Evolutionary conservation across 2,329 filamentous ascomycete species (phyloP).

Genomic region (Sporothrix mexicana): DNA sequence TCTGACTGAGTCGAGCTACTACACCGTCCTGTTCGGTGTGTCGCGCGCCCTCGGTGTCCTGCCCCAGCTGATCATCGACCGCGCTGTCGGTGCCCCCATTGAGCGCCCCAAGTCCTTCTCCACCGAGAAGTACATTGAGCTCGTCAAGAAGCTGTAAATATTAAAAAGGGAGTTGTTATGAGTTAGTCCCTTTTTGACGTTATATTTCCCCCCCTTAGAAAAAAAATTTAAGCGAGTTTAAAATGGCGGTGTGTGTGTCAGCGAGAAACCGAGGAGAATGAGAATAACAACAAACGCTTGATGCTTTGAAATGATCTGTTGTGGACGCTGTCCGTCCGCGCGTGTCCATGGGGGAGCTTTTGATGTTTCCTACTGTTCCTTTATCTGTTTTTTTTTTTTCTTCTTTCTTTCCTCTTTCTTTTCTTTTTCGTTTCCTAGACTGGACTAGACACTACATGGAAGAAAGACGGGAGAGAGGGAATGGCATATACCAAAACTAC

Average conservation of each 20-base stretch:
- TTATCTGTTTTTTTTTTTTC: background rate
- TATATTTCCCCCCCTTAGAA: background rate
- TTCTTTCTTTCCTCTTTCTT: background rate
- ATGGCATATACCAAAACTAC: slow-evolving; percentile 6
- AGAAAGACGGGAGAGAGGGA: background rate
- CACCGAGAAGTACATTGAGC: slow-evolving; percentile 94
- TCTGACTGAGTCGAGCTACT: slow-evolving; percentile 98
- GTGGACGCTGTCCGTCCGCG: background rate
- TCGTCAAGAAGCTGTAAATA: slow-evolving; percentile 85
- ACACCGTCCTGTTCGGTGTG: slow-evolving; percentile 99
- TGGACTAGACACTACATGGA: slow-evolving; percentile 18
- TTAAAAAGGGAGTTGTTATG: too few relatives aligned
- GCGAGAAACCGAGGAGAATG: too few relatives aligned
- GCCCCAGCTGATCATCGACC: slow-evolving; percentile 99
- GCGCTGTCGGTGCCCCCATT: slow-evolving; percentile 93
- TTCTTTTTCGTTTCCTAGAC: background rate
- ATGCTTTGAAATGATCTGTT: slow-evolving; percentile 16
- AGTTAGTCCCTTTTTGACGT: slow-evolving; percentile 33
- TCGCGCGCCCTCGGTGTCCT: slow-evolving; percentile 97
- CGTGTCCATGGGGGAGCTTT: background rate
- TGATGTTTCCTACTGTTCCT: background rate
- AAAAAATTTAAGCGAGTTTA: slow-evolving; percentile 13
- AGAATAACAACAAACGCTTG: background rate
- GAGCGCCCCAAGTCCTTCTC: slow-evolving; percentile 99
- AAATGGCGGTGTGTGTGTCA: slow-evolving; percentile 4